These are phyloP conservation scores for Pseudotulostoma volvatum DNA, from an alignment of 495 filamentous ascomycete species.

Conservation along the genomic window DNA sequence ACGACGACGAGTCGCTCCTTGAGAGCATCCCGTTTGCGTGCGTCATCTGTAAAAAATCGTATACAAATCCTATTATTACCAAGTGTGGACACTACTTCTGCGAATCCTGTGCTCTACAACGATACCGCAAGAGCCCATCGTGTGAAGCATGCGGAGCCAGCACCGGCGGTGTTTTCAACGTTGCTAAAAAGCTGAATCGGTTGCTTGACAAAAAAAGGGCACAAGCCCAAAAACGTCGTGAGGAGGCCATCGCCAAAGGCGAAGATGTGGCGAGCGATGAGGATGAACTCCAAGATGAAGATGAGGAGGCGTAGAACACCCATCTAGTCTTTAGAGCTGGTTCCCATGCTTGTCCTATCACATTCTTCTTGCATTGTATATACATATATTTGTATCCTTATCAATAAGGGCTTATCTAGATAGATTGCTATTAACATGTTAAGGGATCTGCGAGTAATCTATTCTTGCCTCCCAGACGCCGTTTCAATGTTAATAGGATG, in stretches of 20 bases:
- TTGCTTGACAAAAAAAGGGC: conserved; percentile 73
- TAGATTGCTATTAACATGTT: too few relatives aligned
- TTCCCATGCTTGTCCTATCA: neutral
- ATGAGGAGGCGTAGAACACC: too few relatives aligned
- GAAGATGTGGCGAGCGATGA: conserved; percentile 54
- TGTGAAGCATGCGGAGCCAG: conserved; percentile 76
- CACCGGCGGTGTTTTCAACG: conserved; percentile 81
- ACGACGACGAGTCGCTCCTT: conserved; percentile 58
- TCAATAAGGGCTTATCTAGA: too few relatives aligned
- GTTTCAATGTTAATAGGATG: too few relatives aligned
- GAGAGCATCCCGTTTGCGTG: conserved; percentile 93
- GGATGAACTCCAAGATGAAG: conserved; percentile 20
- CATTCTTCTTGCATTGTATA: neutral
- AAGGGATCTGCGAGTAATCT: too few relatives aligned
- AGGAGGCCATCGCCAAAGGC: conserved; percentile 54
- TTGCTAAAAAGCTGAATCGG: conserved; percentile 65
- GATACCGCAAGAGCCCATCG: conserved; percentile 65
- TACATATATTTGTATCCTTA: neutral
- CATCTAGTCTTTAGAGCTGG: too few relatives aligned
- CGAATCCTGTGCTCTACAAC: conserved; percentile 65
- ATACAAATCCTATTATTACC: conserved; percentile 71
- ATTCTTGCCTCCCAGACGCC: too few relatives aligned
- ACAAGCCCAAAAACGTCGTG: conserved; percentile 44
- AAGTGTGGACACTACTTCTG: conserved; percentile 95
- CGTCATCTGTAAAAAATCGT: conserved; percentile 71